Percentiles rank a stretch among this genome's conserved stretches.
Conservation (phyloP, 2,329 filamentous ascomycete species). For the Aspergillus chevalieri region DNA sequence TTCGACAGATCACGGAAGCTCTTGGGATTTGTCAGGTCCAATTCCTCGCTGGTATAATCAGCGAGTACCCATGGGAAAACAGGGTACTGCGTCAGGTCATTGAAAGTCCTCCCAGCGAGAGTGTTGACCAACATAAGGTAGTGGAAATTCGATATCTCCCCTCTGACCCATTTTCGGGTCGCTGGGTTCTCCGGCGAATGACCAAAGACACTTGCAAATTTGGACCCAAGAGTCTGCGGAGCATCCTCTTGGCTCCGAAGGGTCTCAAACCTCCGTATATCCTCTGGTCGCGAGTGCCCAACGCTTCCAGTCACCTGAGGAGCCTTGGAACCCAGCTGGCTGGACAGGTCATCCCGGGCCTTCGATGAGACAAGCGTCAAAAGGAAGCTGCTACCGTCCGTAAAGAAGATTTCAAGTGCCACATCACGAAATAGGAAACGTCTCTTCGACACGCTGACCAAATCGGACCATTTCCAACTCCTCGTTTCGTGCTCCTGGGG, state of each 20-base stretch:
- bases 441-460: constrained; percentile 92
- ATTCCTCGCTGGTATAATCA: constrained; percentile 88
- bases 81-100: constrained; percentile 95
- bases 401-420: constrained; percentile 94
- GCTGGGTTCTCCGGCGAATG: constrained; percentile 73
- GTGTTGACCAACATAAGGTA: constrained; percentile 99
- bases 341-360: constrained; percentile 72
- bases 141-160: constrained; percentile 97
- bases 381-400: constrained; percentile 90
- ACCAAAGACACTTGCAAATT: constrained; percentile 89
- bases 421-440: constrained; percentile 94
- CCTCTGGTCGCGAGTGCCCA: constrained; percentile 69
- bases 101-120: constrained; percentile 93
- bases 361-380: constrained; percentile 72
- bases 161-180: constrained; percentile 83
- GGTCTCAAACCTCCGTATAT: constrained; percentile 85
- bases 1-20: constrained; percentile 89
- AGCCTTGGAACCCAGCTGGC: constrained; percentile 68
- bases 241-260: constrained; percentile 62
- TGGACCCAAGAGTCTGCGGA: constrained; percentile 68
- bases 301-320: constrained; percentile 69
- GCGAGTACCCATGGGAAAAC: constrained; percentile 97
- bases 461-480: constrained; percentile 89
- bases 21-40: constrained; percentile 76
- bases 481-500: constrained; percentile 71